Conservation (phyloP, 306 rosid genomes). For the Prunus kanzakura region DNA sequence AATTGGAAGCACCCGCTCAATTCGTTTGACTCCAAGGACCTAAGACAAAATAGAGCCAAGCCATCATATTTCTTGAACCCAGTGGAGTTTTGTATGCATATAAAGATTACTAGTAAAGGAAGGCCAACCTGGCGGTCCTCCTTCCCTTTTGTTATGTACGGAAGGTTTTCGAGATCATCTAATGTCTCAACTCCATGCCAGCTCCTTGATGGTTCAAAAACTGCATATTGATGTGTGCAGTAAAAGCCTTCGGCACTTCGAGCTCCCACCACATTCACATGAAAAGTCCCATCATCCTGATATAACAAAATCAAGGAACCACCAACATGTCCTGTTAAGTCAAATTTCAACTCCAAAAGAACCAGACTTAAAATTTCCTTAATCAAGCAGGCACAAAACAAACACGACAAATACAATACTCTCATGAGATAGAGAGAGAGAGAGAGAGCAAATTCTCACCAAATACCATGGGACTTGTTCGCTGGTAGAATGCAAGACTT, state of each 20-base stretch:
- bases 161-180: conserved; percentile 65
- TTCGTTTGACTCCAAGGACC: conserved; percentile 96
- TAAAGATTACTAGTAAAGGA: conserved; percentile 5
- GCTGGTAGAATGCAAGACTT: conserved; percentile 31
- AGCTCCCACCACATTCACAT: conserved; percentile 82
- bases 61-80: background rate
- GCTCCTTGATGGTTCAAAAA: conserved; percentile 86
- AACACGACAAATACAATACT: background rate
- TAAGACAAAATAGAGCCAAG: background rate
- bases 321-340: background rate
- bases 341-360: background rate
- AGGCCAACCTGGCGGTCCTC: conserved; percentile 69
- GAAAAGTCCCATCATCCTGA: conserved; percentile 85
- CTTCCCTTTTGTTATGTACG: no score
- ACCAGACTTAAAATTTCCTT: background rate
- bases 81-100: background rate
- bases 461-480: conserved; percentile 96
- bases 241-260: conserved; percentile 74
- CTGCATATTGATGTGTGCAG: conserved; percentile 74
- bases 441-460: conserved; percentile 41
- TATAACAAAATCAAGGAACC: background rate
- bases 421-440: no score
- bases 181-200: conserved; percentile 54
- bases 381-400: background rate
- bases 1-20: conserved; percentile 84